Evolutionary conservation across 768 basidiomycete genomes (phyloP).

Genomic region (Lyophyllum shimeji): DNA sequence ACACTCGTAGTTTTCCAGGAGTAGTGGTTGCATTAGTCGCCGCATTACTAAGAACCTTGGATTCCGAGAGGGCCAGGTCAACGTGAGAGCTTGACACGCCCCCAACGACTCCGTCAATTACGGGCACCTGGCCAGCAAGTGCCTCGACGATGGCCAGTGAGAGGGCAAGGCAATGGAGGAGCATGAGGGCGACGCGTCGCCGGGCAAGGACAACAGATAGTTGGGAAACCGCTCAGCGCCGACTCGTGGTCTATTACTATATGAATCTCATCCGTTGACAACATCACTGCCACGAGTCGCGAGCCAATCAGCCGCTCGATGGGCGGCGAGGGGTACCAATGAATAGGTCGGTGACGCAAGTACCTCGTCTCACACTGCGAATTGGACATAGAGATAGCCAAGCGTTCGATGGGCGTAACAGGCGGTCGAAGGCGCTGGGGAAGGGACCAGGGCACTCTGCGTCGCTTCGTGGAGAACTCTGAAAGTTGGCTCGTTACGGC

Average conservation of each 20-base stretch:
- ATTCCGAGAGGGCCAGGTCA: slow-evolving; percentile 1
- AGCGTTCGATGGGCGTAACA: too few relatives aligned
- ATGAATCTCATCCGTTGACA: neutral
- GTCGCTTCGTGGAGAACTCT: too few relatives aligned
- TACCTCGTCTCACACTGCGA: too few relatives aligned
- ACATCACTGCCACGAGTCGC: neutral
- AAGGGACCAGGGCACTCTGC: too few relatives aligned
- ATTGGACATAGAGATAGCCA: too few relatives aligned
- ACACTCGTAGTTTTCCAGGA: slow-evolving; percentile 52
- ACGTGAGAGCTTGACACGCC: slow-evolving; percentile 33
- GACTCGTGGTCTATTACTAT: neutral
- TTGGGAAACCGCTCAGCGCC: neutral
- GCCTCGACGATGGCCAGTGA: slow-evolving; percentile 8
- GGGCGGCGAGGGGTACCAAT: too few relatives aligned
- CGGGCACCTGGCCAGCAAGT: slow-evolving; percentile 41
- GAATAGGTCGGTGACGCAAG: too few relatives aligned
- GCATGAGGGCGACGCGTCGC: slow-evolving; percentile 1
- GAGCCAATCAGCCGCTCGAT: too few relatives aligned
- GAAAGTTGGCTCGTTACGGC: too few relatives aligned
- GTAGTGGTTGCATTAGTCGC: slow-evolving; percentile 22
- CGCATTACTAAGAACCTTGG: slow-evolving; percentile 16
- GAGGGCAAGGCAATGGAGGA: neutral
- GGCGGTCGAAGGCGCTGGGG: too few relatives aligned
- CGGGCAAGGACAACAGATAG: neutral
- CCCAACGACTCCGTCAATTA: slow-evolving; percentile 50